These are phyloP conservation scores for Talaromyces sp. DNA, from an alignment of 2,329 filamentous ascomycete species.

Conservation along the genomic window DNA sequence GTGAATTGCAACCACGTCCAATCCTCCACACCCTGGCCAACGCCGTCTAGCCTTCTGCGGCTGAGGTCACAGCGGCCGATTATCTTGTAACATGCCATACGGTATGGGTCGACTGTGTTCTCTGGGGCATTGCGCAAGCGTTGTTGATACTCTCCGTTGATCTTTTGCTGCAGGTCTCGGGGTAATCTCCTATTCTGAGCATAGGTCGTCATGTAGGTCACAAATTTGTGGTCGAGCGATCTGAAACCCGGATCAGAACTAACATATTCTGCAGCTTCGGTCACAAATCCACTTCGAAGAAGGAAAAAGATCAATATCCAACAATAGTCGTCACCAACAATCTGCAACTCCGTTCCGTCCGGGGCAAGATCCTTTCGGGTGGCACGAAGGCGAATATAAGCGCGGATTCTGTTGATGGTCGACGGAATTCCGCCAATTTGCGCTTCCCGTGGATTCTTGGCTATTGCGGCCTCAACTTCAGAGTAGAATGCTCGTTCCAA, in stretches of 20 bases:
- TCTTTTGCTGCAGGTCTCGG: slow-evolving; percentile 76
- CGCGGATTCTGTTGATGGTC: slow-evolving; percentile 83
- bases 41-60: slow-evolving; percentile 52
- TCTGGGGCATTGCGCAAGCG: slow-evolving; percentile 78
- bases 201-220: slow-evolving; percentile 81
- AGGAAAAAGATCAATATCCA: slow-evolving; percentile 96
- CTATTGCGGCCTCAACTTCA: slow-evolving; percentile 71
- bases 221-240: slow-evolving; percentile 85
- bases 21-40: slow-evolving; percentile 59
- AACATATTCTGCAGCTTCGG: slow-evolving; percentile 83
- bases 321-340: slow-evolving; percentile 74
- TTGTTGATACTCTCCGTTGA: slow-evolving; percentile 85
- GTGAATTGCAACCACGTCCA: slow-evolving; percentile 65
- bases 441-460: slow-evolving; percentile 81
- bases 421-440: slow-evolving; percentile 85
- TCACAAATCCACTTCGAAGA: slow-evolving; percentile 75
- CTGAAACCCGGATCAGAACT: slow-evolving; percentile 76
- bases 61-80: slow-evolving; percentile 70
- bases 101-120: slow-evolving; percentile 86
- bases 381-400: slow-evolving; percentile 78
- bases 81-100: slow-evolving; percentile 97
- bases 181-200: slow-evolving; percentile 73
- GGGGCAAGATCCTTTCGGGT: slow-evolving; percentile 78
- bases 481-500: slow-evolving; percentile 77
- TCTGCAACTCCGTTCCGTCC: slow-evolving; percentile 75